Conservation (phyloP, 2,329 filamentous ascomycete genomes). For the Pleomassaria siparia region DNA sequence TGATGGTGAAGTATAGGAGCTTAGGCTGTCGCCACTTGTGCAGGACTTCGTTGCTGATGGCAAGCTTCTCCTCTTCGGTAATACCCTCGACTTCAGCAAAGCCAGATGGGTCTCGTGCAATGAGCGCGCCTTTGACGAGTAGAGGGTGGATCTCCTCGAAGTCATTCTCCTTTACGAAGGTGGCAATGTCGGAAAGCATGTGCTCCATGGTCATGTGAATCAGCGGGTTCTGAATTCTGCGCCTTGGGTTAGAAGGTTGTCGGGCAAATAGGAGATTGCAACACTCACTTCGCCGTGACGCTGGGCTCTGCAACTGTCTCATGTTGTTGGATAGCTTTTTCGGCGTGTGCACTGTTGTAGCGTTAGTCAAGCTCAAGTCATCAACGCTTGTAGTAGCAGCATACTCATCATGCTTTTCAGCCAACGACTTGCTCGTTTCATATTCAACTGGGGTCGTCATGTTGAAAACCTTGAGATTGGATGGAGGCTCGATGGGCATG, state of each 20-base stretch:
- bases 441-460: constrained; percentile 12
- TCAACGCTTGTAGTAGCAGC: background rate
- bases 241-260: background rate
- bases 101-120: constrained; percentile 43
- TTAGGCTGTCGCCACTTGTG: constrained; percentile 12
- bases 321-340: background rate
- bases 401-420: constrained; percentile 19
- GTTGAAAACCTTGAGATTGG: background rate
- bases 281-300: constrained; percentile 2
- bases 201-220: constrained; percentile 23
- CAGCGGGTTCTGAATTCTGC: constrained; percentile 24
- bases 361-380: constrained; percentile 3
- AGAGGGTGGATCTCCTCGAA: constrained; percentile 49
- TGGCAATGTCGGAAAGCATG: constrained; percentile 55
- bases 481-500: background rate
- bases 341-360: background rate
- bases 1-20: constrained; percentile 10
- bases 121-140: constrained; percentile 53
- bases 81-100: constrained; percentile 17
- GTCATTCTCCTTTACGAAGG: constrained; percentile 51
- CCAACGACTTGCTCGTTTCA: constrained; percentile 7
- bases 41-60: constrained; percentile 19
- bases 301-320: background rate
- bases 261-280: background rate
- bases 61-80: constrained; percentile 18